Base-by-base conservation (phyloP, 2,329 filamentous ascomycete species). In the Hypocrella siamensis region DNA sequence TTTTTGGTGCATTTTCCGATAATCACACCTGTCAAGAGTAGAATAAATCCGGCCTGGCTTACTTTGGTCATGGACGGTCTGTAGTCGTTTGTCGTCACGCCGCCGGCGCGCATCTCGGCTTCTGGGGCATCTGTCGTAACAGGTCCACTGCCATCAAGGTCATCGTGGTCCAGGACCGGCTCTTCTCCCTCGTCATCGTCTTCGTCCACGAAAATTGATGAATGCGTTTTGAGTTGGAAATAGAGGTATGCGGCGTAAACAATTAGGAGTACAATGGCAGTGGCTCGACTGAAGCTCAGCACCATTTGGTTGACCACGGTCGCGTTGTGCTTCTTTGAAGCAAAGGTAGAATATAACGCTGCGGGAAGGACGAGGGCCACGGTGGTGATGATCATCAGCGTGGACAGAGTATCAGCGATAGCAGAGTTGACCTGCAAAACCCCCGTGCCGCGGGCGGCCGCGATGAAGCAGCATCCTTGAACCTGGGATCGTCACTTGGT, bases 351-450 rank as follows among this genome's bases (percentile, higher is more conserved):
- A 27, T 38, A 40, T 10, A 40, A 29, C 2, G 38, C 38, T 5
- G 38, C 37, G 18, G 38, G 38, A 6, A 40, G 35, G 17, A 40
- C 31, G 19, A 40, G 34, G n/a, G 38, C 38, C 35, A 38, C 35
- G 18, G 38, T 28, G 22, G 38, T 37, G 14, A 38, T 35, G 19
- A 40, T 37, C 38, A 38, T 38, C n/a, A 40, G 31, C 4, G 34
- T 36, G 17, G 38, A 40, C 6, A 40, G 32, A 18, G 35, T 36
- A 30, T 40, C 38, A 17, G 37, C 36, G 12, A 40, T 30, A 14
- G 36, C 34, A 9, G 35, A 36, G 26, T 40, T 40, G 34, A 40
- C 35, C 5, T 35, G 18, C 11, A 40, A 19, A 15, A 40, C 38
- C 15, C 38, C 38, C 7, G 35, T 40, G 29, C 35, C 30, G 19